Evolutionary conservation across 768 basidiomycete species (phyloP), one percentile per base, ranked within the genome.

Genomic region (Thelephora aurantiotincta): DNA sequence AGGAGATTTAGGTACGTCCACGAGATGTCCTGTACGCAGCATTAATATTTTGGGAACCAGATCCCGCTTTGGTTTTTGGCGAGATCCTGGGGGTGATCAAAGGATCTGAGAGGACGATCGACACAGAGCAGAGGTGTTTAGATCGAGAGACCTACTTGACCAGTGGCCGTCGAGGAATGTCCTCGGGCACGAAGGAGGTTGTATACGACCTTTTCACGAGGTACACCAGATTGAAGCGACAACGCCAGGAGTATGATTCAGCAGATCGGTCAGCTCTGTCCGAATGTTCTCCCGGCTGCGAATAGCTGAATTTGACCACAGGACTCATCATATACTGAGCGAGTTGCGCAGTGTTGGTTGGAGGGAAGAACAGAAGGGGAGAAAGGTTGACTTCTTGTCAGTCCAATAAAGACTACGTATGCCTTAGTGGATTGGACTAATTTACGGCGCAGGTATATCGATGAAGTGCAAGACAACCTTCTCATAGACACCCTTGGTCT

Each of bases 41-140:
- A 41, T 16, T 20, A 43, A 6, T 38, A 38, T 30, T 33, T 14
- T 30, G 18, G 36, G 30, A 45, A 41, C 6, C 41, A 83, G 82
- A 82, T 58, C 70, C 79, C 1, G 65, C 72, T 11, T 63, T 78
- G 5, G 74, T 82, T 1, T 84, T 72, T 55, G 75, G 70, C 20
- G 78, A 83, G 55, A 60, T 83, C 26, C 70, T 82, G 52, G 80
- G 80, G 22, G 72, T 81, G 6, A 78, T 84, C 53, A 72, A 74
- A 54, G 82, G 82, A 11, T 81, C 80, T 0, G 80, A 82, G 56
- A 60, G 63, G 41, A 62, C 80, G 0, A 50, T 76, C 9, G 44
- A 48, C 0, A 61, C 54, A 45, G 56, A 55, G 2, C 52, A 57
- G 2, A 60, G 71, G 2, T 68, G 62, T 56, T 63, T 84, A 3